A percentile compares a stretch with the other conserved stretches of the same genome.
Evolutionary conservation across 2,329 filamentous ascomycete genomes (phyloP).

Genomic region (Paraphoma sp.): DNA sequence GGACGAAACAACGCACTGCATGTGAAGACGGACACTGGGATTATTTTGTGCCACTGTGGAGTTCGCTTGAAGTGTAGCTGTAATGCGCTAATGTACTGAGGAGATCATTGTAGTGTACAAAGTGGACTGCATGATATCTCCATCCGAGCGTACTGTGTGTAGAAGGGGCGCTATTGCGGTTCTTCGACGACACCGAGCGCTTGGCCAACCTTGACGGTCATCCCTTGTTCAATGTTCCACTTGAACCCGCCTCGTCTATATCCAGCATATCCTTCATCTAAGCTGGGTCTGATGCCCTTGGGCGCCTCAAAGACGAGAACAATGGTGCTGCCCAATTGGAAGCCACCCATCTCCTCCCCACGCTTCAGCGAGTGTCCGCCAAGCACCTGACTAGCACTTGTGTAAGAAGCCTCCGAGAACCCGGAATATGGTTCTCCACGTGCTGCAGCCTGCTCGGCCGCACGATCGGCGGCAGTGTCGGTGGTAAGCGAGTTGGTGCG

Average conservation of each 20-base stretch:
- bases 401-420: slow-evolving; percentile 91
- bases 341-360: slow-evolving; percentile 98
- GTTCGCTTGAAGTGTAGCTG: slow-evolving; percentile 1
- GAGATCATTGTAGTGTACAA: slow-evolving; percentile 3
- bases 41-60: neutral
- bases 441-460: slow-evolving; percentile 77
- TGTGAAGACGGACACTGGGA: neutral
- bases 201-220: slow-evolving; percentile 88
- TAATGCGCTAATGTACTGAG: neutral
- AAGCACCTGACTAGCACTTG: slow-evolving; percentile 75
- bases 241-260: slow-evolving; percentile 73
- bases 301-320: slow-evolving; percentile 97
- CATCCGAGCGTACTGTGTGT: neutral
- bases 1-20: neutral
- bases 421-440: slow-evolving; percentile 86
- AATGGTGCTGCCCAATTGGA: slow-evolving; percentile 92
- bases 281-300: slow-evolving; percentile 60
- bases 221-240: slow-evolving; percentile 87
- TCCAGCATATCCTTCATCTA: slow-evolving; percentile 64
- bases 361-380: slow-evolving; percentile 82
- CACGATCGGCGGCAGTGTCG: slow-evolving; percentile 87
- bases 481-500: slow-evolving; percentile 91
- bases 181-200: slow-evolving; percentile 76
- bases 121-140: neutral
- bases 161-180: neutral